Evolutionary conservation across 2,329 filamentous ascomycete genomes (phyloP), one percentile per base, ranked within the genome.

Genomic region (Monosporascus sp.): DNA sequence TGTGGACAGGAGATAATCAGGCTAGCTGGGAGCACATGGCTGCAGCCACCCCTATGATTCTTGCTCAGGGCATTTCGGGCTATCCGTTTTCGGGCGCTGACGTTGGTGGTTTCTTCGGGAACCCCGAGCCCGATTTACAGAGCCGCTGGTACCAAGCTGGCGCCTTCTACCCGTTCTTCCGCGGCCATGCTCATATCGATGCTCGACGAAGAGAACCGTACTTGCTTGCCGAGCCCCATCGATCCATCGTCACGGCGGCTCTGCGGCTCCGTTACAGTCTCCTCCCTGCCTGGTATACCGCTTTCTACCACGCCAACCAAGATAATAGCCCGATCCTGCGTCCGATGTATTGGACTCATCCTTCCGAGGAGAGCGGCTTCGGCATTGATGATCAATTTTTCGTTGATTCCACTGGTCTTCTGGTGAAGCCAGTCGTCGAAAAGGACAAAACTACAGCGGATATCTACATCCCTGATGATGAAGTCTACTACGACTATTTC

Each of bases 1-100:
- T 97, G 92, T 99, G 94, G 94, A 99, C 94, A 20, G 94, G 94
- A 55, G 94, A 99, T 68, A 99, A 99, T 73, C 89, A 94, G 69
- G 94, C 94, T 11, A 85, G 83, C 24, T 99, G 94, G 94, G 84
- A 86, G 18, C 92, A 97, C 65, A 81, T 99, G 17, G 89, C 85
- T n/a, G 89, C 86, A 1, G 88, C 91, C 2, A 82, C 97, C 38
- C 93, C 94, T 24, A 99, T 99, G 94, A 78, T 96, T 24, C 76
- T 99, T 41, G 94, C 88, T 70, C 89, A 96, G 66, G 92, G 93
- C 52, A 91, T 99, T 60, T 85, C 90, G 1, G 94, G 94, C 7
- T 97, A 89, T 70, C 94, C 94, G 11, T 97, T 97, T 65, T 85
- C 90, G 1, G 94, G 94, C 51, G 94, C 94, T 50, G 94, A 99